Evolutionary conservation across 2,329 filamentous ascomycete genomes (phyloP).

Genomic region (Colletotrichum siamense): DNA sequence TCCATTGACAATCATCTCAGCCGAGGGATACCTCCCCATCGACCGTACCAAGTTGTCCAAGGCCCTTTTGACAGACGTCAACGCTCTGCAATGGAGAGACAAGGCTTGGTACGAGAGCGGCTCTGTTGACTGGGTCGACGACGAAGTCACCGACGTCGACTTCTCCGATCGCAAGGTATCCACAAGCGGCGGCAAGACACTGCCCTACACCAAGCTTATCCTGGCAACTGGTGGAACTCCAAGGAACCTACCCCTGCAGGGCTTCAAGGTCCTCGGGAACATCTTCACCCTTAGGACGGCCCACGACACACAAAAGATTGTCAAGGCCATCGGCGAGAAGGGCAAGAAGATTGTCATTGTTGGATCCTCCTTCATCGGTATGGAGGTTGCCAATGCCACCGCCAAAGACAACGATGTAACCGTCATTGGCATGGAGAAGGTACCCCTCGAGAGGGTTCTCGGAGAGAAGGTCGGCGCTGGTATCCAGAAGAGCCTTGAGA

Average conservation of each 20-base stretch:
- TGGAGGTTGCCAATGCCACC: conserved; percentile 92
- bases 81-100: conserved; percentile 79
- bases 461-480: conserved; percentile 81
- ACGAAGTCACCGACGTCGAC: conserved; percentile 76
- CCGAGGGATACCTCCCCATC: conserved; percentile 85
- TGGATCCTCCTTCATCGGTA: conserved; percentile 95
- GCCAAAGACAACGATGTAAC: conserved; percentile 82
- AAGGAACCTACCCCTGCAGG: conserved; percentile 76
- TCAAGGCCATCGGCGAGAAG: conserved; percentile 79
- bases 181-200: conserved; percentile 76
- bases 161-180: conserved; percentile 75
- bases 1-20: conserved; percentile 80
- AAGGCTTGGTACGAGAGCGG: conserved; percentile 76
- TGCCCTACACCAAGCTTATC: conserved; percentile 85
- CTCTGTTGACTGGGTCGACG: conserved; percentile 62
- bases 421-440: conserved; percentile 86
- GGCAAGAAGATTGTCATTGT: conserved; percentile 92
- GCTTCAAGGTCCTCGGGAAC: conserved; percentile 85
- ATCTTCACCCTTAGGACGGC: conserved; percentile 84
- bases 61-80: conserved; percentile 80
- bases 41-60: conserved; percentile 97
- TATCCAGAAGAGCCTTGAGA: conserved; percentile 80
- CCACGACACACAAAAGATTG: conserved; percentile 79
- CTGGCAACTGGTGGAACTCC: conserved; percentile 87
- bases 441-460: conserved; percentile 85